phyloP scores from a whole-genome alignment of 495 filamentous ascomycete species.

The Penicillium cataractarum region DNA sequence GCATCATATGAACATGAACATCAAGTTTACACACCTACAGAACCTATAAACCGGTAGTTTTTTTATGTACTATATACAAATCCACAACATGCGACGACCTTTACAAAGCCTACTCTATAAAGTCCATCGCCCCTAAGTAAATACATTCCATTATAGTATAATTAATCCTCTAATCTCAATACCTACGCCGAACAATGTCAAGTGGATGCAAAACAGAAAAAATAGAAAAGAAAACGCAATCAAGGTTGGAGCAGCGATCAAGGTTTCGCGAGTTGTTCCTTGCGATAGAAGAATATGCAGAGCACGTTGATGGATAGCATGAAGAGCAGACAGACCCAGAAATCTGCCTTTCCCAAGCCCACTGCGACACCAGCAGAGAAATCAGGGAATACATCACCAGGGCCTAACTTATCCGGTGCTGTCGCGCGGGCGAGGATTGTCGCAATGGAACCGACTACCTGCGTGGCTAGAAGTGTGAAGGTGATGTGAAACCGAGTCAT shows the following conservation, averaged over 20 bases:
- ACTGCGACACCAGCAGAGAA: conserved; percentile 42
- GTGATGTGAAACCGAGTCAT: conserved; percentile 62
- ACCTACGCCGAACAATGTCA: neutral
- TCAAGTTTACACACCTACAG: neutral
- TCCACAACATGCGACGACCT: neutral
- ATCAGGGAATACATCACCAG: conserved; percentile 63
- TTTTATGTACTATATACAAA: neutral
- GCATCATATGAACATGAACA: neutral
- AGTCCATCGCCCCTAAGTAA: neutral
- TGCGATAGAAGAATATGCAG: conserved; percentile 27
- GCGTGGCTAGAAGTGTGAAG: conserved; percentile 58
- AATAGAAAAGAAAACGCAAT: conserved; percentile 5
- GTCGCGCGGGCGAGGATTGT: conserved; percentile 62
- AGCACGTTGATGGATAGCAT: conserved; percentile 44
- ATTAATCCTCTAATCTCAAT: conserved; percentile 16
- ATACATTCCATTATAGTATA: conserved; percentile 8
- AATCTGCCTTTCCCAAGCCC: conserved; percentile 49
- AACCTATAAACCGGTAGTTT: neutral
- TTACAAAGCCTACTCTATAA: conserved; percentile 1
- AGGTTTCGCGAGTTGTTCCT: conserved; percentile 28
- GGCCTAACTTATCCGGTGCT: conserved; percentile 60
- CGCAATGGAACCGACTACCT: conserved; percentile 57
- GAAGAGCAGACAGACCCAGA: conserved; percentile 59
- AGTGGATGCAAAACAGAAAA: conserved; percentile 4
- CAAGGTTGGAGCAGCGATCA: conserved; percentile 17